Percentiles rank a stretch among this genome's conserved stretches.
Evolutionary conservation across 1,284 basidiomycete genomes (phyloP).

Genomic region (Apiotrichum montevideense): DNA sequence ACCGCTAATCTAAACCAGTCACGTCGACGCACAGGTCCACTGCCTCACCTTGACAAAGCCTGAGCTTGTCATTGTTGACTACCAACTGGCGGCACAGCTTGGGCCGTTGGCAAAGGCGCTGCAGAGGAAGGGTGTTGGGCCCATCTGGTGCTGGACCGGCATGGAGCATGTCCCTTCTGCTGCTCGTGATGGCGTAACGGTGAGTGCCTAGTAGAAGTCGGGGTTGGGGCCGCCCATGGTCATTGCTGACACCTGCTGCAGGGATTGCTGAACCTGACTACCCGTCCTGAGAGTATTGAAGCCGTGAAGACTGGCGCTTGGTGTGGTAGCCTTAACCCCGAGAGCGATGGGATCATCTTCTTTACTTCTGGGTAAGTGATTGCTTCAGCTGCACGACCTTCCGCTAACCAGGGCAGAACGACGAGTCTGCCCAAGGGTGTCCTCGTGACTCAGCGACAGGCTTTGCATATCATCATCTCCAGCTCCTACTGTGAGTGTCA

Average conservation of each 20-base stretch:
- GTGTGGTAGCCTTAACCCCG: constrained; percentile 23
- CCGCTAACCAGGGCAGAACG: constrained; percentile 11
- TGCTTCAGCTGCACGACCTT: too few relatives aligned
- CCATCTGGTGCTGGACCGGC: constrained; percentile 2
- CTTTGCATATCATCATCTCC: constrained; percentile 27
- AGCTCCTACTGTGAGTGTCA: constrained; percentile 24
- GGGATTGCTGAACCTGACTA: neutral
- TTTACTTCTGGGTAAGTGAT: constrained; percentile 26
- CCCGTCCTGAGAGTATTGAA: neutral
- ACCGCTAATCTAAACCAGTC: neutral
- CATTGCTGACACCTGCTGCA: neutral
- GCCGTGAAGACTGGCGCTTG: constrained; percentile 10
- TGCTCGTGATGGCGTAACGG: neutral
- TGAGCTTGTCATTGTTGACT: constrained; percentile 28
- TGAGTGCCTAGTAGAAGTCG: neutral
- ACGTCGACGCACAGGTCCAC: constrained; percentile 26
- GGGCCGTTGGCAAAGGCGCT: constrained; percentile 7
- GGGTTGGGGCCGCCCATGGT: too few relatives aligned
- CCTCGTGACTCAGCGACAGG: constrained; percentile 37
- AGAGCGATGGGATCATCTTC: constrained; percentile 42
- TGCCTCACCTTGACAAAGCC: constrained; percentile 27
- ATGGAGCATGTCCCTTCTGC: neutral
- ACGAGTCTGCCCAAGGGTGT: constrained; percentile 40
- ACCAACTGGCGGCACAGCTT: constrained; percentile 23
- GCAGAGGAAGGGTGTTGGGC: constrained; percentile 2